Evolutionary conservation across 768 basidiomycete genomes (phyloP).

Genomic region (Filobasidium floriforme): DNA sequence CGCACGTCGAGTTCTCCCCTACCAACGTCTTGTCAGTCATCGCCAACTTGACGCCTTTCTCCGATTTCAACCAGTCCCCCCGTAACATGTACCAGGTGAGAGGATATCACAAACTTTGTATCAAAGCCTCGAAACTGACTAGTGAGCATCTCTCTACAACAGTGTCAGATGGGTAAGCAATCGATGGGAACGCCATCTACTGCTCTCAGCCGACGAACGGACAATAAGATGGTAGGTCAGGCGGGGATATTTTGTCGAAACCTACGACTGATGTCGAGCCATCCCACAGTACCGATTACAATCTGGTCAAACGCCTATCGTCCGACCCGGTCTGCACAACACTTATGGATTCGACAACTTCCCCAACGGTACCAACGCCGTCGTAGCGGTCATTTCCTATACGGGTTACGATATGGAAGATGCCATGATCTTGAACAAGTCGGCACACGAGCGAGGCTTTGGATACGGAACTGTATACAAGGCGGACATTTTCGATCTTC

Average conservation of each 20-base stretch:
- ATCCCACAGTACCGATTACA: constrained; percentile 66
- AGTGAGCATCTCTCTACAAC: constrained; percentile 54
- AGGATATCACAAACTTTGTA: neutral
- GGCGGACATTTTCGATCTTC: constrained; percentile 80
- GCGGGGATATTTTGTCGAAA: neutral
- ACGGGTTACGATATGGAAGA: constrained; percentile 99
- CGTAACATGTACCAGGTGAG: constrained; percentile 48
- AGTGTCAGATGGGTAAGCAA: constrained; percentile 99
- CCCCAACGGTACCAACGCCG: constrained; percentile 94
- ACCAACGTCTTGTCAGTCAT: constrained; percentile 94
- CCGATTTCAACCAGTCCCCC: constrained; percentile 92
- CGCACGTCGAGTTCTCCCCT: constrained; percentile 87
- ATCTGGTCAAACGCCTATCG: constrained; percentile 87
- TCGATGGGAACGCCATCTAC: constrained; percentile 98
- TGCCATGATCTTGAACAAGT: constrained; percentile 99
- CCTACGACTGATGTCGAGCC: neutral
- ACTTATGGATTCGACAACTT: constrained; percentile 97
- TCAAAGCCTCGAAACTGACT: constrained; percentile 19
- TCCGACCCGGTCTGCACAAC: constrained; percentile 83
- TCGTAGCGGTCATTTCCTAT: constrained; percentile 99
- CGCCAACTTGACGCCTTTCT: constrained; percentile 96
- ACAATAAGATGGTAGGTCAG: constrained; percentile 70
- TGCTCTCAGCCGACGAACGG: constrained; percentile 80
- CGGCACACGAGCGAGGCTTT: constrained; percentile 94
- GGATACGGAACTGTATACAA: constrained; percentile 96